Percentiles rank a stretch among this genome's conserved stretches.
These are phyloP conservation scores for Neurospora sp. DNA, from an alignment of 495 filamentous ascomycete species.

Conservation along the genomic window DNA sequence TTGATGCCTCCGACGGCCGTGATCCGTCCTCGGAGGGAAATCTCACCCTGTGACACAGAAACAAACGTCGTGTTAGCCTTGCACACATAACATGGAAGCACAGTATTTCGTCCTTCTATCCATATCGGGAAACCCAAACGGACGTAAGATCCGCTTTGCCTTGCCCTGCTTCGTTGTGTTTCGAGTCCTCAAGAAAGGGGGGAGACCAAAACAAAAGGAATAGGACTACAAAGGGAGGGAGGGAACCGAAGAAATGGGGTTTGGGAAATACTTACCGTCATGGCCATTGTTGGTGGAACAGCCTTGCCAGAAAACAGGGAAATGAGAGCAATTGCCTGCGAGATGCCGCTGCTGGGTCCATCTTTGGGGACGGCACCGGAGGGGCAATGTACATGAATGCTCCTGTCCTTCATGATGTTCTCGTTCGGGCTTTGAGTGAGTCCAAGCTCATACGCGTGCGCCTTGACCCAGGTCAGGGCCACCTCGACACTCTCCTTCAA, in stretches of 20 bases:
- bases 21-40: conserved; percentile 79
- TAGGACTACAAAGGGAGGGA: not conserved
- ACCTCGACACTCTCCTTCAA: conserved; percentile 97
- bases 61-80: conserved; percentile 18
- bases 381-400: conserved; percentile 94
- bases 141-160: not conserved
- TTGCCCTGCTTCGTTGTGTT: not conserved
- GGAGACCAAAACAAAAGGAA: not conserved
- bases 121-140: not conserved
- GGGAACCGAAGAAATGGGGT: not conserved
- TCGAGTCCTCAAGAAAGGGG: not conserved
- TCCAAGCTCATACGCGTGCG: conserved; percentile 86
- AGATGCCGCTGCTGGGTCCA: conserved; percentile 78
- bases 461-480: conserved; percentile 90
- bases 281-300: conserved; percentile 86
- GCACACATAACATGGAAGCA: not conserved
- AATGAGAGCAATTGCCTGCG: conserved; percentile 87
- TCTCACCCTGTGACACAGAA: conserved; percentile 52
- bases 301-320: conserved; percentile 81
- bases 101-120: not conserved
- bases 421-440: conserved; percentile 69
- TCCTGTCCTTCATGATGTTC: conserved; percentile 93
- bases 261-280: conserved; percentile 52
- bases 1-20: conserved; percentile 91
- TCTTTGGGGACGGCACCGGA: conserved; percentile 94